A percentile compares a stretch with the other conserved stretches of the same genome.
phyloP scores from a whole-genome alignment of 352 stramenopile genomes.

The Peronospora farinosa region DNA sequence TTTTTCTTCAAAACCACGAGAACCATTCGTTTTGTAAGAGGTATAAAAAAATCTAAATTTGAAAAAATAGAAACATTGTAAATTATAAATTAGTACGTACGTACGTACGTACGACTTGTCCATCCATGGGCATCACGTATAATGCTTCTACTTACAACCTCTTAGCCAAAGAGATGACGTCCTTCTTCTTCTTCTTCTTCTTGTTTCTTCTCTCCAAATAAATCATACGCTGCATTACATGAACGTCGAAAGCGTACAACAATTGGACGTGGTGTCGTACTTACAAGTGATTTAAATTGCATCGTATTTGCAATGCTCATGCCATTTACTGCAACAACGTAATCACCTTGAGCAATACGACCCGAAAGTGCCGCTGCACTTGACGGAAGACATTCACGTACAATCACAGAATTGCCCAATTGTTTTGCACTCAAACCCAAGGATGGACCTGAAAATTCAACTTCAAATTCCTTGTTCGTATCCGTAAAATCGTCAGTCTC shows the following conservation, averaged over 20 bases:
- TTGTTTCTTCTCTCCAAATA: constrained; percentile 57
- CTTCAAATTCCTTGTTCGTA: constrained; percentile 58
- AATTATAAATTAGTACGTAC: too few relatives aligned
- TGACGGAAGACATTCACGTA: constrained; percentile 60
- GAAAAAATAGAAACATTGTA: too few relatives aligned
- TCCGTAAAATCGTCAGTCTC: not conserved
- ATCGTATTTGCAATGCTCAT: constrained; percentile 53
- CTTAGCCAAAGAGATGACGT: constrained; percentile 27
- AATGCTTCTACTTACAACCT: too few relatives aligned
- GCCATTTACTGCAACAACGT: constrained; percentile 68
- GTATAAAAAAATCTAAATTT: too few relatives aligned
- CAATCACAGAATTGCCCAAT: constrained; percentile 50
- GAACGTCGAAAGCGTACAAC: constrained; percentile 62
- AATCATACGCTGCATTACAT: constrained; percentile 43
- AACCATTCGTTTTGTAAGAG: too few relatives aligned
- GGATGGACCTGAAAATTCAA: constrained; percentile 49
- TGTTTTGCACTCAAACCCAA: constrained; percentile 73
- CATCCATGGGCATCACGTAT: constrained; percentile 19
- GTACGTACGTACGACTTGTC: too few relatives aligned
- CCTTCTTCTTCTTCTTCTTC: constrained; percentile 3
- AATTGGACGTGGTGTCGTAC: constrained; percentile 44
- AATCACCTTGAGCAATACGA: constrained; percentile 52
- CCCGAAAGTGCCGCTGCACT: constrained; percentile 48
- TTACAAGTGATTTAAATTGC: constrained; percentile 72
- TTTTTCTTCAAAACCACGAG: too few relatives aligned